Percentiles rank a stretch among this genome's conserved stretches.
phyloP scores from a whole-genome alignment of 2,329 filamentous ascomycete species.

The Neonectria neomacrospora region DNA sequence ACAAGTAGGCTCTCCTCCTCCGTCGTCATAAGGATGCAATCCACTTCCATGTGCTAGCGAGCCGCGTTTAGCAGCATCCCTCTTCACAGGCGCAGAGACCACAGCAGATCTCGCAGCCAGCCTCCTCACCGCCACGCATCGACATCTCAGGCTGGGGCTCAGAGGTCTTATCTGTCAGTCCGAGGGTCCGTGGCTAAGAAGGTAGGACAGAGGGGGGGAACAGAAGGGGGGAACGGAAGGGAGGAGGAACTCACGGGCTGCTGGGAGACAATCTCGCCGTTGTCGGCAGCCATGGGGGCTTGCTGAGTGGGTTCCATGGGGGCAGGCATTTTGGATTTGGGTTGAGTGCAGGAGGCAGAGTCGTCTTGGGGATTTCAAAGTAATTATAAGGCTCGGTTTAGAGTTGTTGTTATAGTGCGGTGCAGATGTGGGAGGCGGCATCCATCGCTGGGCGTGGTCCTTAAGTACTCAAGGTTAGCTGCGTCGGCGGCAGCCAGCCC shows the following conservation, averaged over 20 bases:
- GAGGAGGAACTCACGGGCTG: constrained; percentile 52
- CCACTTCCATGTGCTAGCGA: background rate
- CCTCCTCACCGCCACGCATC: constrained; percentile 58
- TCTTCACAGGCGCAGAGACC: constrained; percentile 59
- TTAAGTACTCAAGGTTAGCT: constrained; percentile 33
- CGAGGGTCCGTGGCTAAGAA: background rate
- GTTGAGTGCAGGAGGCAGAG: constrained; percentile 5
- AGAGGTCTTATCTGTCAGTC: constrained; percentile 40
- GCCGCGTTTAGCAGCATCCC: constrained; percentile 52
- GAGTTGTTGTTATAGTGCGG: constrained; percentile 28
- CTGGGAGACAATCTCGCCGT: constrained; percentile 52
- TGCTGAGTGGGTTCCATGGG: constrained; percentile 56
- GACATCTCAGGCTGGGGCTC: constrained; percentile 57
- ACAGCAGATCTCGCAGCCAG: constrained; percentile 59
- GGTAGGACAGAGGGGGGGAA: no score
- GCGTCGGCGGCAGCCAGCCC: constrained; percentile 16
- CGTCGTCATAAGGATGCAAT: background rate
- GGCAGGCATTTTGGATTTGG: constrained; percentile 54
- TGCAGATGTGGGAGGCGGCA: constrained; percentile 24
- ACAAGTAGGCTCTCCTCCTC: background rate
- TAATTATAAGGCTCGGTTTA: constrained; percentile 28
- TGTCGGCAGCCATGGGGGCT: constrained; percentile 55
- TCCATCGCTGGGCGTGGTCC: constrained; percentile 26
- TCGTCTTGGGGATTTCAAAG: constrained; percentile 14
- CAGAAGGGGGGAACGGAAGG: no score